These are phyloP conservation scores for Nitzschia sp. DNA, from an alignment of 108 stramenopile genomes.

Conservation along the genomic window DNA sequence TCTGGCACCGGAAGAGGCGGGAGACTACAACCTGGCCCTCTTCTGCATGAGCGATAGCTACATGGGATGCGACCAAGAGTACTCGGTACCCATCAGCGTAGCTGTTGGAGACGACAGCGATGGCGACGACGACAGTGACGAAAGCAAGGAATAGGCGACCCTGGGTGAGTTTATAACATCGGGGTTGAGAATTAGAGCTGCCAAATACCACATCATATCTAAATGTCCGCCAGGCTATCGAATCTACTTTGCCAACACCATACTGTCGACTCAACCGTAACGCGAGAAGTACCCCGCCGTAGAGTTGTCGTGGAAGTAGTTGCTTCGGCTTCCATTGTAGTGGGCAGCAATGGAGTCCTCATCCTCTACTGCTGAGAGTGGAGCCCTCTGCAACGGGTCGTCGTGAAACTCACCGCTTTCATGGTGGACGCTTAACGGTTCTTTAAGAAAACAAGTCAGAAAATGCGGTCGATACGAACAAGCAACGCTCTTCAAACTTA, in stretches of 20 bases:
- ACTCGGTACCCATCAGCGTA: constrained; percentile 83
- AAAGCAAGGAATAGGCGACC: constrained; percentile 30
- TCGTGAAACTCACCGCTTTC: background rate
- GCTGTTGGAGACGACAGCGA: constrained; percentile 70
- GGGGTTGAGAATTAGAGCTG: too few relatives aligned
- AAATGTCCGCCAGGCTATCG: too few relatives aligned
- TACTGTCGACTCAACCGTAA: constrained; percentile 6
- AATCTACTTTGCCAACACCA: too few relatives aligned
- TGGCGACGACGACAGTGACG: constrained; percentile 52
- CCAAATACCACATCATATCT: too few relatives aligned
- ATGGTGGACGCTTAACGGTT: too few relatives aligned
- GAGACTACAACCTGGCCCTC: constrained; percentile 90
- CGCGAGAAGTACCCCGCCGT: constrained; percentile 10
- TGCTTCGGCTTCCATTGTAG: background rate
- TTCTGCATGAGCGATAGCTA: constrained; percentile 99
- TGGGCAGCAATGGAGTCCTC: constrained; percentile 1
- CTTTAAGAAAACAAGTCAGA: too few relatives aligned
- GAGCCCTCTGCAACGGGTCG: background rate
- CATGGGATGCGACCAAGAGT: constrained; percentile 97
- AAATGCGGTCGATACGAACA: too few relatives aligned
- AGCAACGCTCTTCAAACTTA: too few relatives aligned
- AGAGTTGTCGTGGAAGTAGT: background rate
- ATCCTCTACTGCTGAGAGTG: background rate
- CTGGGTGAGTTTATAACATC: constrained; percentile 1
- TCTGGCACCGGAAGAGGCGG: constrained; percentile 93